Base-by-base conservation (phyloP, 2,329 filamentous ascomycete genomes). In the Fusarium sp. region DNA sequence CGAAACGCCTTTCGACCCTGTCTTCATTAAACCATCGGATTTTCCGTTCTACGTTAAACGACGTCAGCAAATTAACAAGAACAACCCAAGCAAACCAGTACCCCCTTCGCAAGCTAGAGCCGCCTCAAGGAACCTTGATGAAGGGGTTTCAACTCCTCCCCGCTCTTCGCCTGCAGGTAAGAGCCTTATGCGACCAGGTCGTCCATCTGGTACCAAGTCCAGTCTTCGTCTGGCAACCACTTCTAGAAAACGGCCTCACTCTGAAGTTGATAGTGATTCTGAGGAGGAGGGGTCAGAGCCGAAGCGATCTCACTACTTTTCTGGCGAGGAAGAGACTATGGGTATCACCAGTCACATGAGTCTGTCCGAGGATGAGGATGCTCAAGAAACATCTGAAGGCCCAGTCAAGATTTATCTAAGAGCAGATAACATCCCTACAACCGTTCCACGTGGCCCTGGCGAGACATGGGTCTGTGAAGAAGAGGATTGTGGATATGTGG, bases 391-490 rank as follows among this genome's bases (percentile, higher is more conserved):
- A 11, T 63, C 72, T 17, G 56, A 79, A 24, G 73, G 80, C 41
- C 80, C 81, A 6, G 79, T 85, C 54, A 84, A 81, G 53, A 78
- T 90, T 22, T 83, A 87, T 18, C 82, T 89, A 15, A 84, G 84
- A 32, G 83, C 87, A 10, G 87, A 90, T 62, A 85, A 81, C 54
- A 75, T 89, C 17, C 88, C 87, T 1, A 85, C 86, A 8, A 82
- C 83, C 13, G 81, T 80, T 7, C 85, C 89, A 1, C 84, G 85
- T 39, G 90, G 89, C 0, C 88, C 90, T 0, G 86, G 90, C 66
- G 88, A 91, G 60, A 90, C 90, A 0, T 94, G 92, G 92, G 84
- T 83, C 3, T 94, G 92, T 76, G 87, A 87, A 9, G 86, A 92
- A 69, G 88, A 90, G 17, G 90, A 87, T 30, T 94, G 92, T 77